Conservation (phyloP, 495 filamentous ascomycete genomes). For the Rusavskia elegans region DNA sequence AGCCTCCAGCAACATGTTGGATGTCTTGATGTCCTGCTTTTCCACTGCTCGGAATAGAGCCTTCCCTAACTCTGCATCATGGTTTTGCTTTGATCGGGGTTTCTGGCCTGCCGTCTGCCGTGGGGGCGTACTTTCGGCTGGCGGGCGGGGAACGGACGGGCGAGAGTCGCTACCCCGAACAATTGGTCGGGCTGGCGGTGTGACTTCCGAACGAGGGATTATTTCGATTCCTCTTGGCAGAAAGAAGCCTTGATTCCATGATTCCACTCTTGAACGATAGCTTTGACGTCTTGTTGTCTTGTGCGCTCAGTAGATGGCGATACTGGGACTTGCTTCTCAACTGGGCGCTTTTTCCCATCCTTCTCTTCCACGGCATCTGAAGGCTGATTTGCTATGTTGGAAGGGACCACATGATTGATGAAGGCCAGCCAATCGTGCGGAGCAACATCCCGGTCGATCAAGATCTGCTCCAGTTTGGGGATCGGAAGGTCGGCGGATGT, state of each 20-base stretch:
- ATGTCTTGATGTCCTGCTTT: conserved; percentile 1
- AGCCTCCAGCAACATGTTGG: conserved; percentile 2
- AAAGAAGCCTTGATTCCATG: conserved; percentile 40
- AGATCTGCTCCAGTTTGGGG: conserved; percentile 27
- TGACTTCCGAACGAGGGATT: background rate
- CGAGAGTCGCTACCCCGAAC: background rate
- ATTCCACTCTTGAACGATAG: conserved; percentile 36
- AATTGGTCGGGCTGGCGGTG: background rate
- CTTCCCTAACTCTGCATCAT: background rate
- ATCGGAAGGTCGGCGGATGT: conserved; percentile 31
- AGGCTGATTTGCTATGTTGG: background rate
- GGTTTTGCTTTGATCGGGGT: background rate
- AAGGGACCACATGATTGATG: conserved; percentile 30
- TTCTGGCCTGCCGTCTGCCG: background rate
- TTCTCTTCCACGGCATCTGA: too few relatives aligned
- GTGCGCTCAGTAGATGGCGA: conserved; percentile 1
- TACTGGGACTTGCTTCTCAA: background rate
- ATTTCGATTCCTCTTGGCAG: conserved; percentile 25
- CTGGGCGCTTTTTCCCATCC: background rate
- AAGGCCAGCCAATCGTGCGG: conserved; percentile 38
- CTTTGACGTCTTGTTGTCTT: conserved; percentile 24
- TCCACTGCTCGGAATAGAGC: conserved; percentile 7
- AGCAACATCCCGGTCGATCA: conserved; percentile 22
- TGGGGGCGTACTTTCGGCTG: background rate
- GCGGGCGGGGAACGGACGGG: background rate